Evolutionary conservation across 768 basidiomycete genomes (phyloP).

Genomic region (Boletus bicolor): DNA sequence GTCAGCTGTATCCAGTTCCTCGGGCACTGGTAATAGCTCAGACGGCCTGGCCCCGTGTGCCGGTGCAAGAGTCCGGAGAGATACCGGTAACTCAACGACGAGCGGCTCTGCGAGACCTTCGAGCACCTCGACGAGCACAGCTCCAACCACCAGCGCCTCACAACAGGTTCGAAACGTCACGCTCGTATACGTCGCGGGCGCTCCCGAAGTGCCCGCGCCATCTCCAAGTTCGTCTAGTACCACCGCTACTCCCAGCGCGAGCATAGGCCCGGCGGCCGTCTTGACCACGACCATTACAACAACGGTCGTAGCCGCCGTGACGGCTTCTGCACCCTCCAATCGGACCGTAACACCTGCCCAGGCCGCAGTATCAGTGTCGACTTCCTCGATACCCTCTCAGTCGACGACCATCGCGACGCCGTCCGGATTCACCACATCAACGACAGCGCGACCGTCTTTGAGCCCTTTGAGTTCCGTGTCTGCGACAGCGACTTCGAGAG

Average conservation of each 20-base stretch:
- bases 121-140: slow-evolving; percentile 15
- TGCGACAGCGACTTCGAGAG: not conserved
- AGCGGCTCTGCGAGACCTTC: slow-evolving; percentile 11
- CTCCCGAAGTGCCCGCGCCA: slow-evolving; percentile 28
- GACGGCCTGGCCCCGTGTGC: not conserved
- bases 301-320: slow-evolving; percentile 16
- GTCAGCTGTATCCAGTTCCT: slow-evolving; percentile 35
- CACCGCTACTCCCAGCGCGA: not conserved
- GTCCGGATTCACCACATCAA: not conserved
- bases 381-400: slow-evolving; percentile 1
- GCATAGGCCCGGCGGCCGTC: not conserved
- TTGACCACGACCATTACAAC: slow-evolving; percentile 29
- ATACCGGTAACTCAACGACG: slow-evolving; percentile 2
- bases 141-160: slow-evolving; percentile 7
- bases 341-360: slow-evolving; percentile 5
- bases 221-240: not conserved
- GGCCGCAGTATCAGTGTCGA: slow-evolving; percentile 17
- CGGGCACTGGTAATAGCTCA: slow-evolving; percentile 16
- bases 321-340: slow-evolving; percentile 1
- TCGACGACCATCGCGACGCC: not conserved
- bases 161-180: slow-evolving; percentile 39
- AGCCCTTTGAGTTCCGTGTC: not conserved
- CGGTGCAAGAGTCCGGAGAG: slow-evolving; percentile 17
- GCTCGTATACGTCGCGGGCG: slow-evolving; percentile 48
- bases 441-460: slow-evolving; percentile 4